Base-by-base conservation (phyloP, 2,329 filamentous ascomycete genomes). In the Fusarium chlamydosporum region DNA sequence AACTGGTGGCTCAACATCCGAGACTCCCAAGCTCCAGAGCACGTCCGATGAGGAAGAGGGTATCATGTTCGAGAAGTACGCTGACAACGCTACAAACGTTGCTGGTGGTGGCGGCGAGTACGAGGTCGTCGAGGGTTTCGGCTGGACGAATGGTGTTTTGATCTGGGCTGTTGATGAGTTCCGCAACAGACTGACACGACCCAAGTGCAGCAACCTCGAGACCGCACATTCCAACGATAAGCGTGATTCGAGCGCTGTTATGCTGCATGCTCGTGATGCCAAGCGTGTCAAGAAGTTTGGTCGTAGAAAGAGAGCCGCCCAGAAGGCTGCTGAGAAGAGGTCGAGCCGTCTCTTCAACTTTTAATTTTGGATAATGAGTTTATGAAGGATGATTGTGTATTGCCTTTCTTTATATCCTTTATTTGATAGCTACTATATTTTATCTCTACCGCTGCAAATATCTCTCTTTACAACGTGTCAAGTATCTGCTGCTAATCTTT, bases 11-110 rank as follows among this genome's bases (percentile, higher is more conserved):
- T 83, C 84, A 4, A 91, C 88, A 0, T 80, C 80, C 12, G 77
- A 81, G 65, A 83, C 80, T 41, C 85, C 84, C 31, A 84, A 82
- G 75, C 80, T 89, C 55, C 75, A 77, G 16, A 85, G 85, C 1
- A 75, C 86, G 1, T 72, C 77, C 0, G 72, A 80, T 2, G 71
- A 79, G 8, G 78, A 82, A 20, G 77, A 78, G 9, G 89, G 89
- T 23, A 87, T 86, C 75, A 91, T 92, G 82, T 92, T 91, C 74
- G 89, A 92, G 76, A 91, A 91, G 81, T 91, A 91, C 74, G 82
- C 81, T 13, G 87, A 90, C 68, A 85, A 85, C 58, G 78, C 85
- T 9, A 88, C 84, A 45, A 89, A 90, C 65, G 85, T 83, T 1
- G 87, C 86, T 2, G 89, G 89, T 29, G 80, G 87, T 8, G 89